Conservation (phyloP, 768 basidiomycete genomes). For the Chiua virens region DNA sequence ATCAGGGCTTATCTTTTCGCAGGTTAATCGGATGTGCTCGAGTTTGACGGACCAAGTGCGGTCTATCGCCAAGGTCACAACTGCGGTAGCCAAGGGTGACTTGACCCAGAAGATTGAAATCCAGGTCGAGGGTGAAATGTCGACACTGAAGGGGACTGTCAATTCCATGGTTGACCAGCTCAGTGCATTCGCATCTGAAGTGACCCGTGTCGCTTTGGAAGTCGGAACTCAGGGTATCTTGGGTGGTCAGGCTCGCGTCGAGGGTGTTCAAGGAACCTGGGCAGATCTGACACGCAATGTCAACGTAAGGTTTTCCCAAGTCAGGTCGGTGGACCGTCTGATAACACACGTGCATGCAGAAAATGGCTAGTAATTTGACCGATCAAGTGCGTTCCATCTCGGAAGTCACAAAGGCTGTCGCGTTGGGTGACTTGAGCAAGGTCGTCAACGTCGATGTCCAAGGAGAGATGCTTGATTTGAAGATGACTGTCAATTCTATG, state of each 20-base stretch:
- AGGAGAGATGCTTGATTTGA: slow-evolving; percentile 89
- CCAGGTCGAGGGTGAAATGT: slow-evolving; percentile 85
- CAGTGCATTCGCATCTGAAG: slow-evolving; percentile 82
- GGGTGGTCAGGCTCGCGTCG: slow-evolving; percentile 88
- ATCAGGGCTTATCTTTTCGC: slow-evolving; percentile 9
- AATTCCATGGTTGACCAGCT: slow-evolving; percentile 95
- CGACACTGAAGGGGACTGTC: slow-evolving; percentile 76
- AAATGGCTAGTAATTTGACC: slow-evolving; percentile 85
- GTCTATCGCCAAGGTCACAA: slow-evolving; percentile 82
- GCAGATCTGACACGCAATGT: slow-evolving; percentile 86
- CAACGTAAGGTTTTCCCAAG: slow-evolving; percentile 52
- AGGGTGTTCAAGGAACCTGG: slow-evolving; percentile 94
- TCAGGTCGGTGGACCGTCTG: background rate
- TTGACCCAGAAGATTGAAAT: slow-evolving; percentile 93
- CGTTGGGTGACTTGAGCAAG: slow-evolving; percentile 79
- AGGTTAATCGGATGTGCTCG: slow-evolving; percentile 82
- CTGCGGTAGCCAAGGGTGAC: slow-evolving; percentile 88
- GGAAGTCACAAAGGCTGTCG: slow-evolving; percentile 77
- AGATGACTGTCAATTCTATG: slow-evolving; percentile 80
- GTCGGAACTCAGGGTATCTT: slow-evolving; percentile 90
- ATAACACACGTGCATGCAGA: slow-evolving; percentile 40
- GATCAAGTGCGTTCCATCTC: slow-evolving; percentile 91
- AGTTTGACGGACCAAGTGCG: slow-evolving; percentile 81
- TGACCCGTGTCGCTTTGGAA: slow-evolving; percentile 81
- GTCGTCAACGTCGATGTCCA: slow-evolving; percentile 90